Evolutionary conservation across 805 yeast species (phyloP), one percentile per base, ranked within the genome.

Genomic region (Wickerhamiella azymoides): DNA sequence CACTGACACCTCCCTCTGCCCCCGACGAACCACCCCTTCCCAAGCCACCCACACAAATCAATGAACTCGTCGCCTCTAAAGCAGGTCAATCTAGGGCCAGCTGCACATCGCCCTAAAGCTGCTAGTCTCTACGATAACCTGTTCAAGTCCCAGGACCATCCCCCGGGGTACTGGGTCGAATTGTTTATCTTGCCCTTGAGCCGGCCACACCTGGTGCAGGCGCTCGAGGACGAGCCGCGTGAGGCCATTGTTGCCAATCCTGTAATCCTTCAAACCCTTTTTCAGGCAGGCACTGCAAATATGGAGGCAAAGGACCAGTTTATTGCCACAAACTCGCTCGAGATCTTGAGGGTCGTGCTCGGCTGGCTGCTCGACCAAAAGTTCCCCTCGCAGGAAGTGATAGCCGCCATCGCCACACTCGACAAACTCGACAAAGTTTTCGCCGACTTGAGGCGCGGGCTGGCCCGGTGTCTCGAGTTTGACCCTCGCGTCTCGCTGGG

Each of bases 91-190:
- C 37, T 47, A 17, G 58, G 51, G 33, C 52, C 50, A 39, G 51
- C 54, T 26, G 42, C 39, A 32, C 55, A 54, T 30, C 52, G 52
- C 47, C 67, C 68, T 17, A 65, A 65, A 50, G 62, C 61, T 11
- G 52, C 62, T 13, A 35, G 49, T 2, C 49, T 65, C 10, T 65
- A 65, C 45, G 62, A 60, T 18, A 37, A 50, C 37, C 55, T 65
- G 13, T 62, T 64, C 43, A 47, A 43, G 26, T 61, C 57, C 21
- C n/a, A 50, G 46, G 16, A 35, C 17, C 46, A 43, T 14, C 35
- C 37, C 1, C 60, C 60, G 8, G 64, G 63, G 11, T 59, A 47
- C 50, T 61, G 65, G 65, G 57, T 58, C 25, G 64, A 61, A 49
- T 52, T 62, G 30, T 61, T 60, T 47, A 40, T 61, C 35, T 53